Evolutionary conservation across 2,329 filamentous ascomycete species (phyloP).

Genomic region (Huntiella abstrusa): DNA sequence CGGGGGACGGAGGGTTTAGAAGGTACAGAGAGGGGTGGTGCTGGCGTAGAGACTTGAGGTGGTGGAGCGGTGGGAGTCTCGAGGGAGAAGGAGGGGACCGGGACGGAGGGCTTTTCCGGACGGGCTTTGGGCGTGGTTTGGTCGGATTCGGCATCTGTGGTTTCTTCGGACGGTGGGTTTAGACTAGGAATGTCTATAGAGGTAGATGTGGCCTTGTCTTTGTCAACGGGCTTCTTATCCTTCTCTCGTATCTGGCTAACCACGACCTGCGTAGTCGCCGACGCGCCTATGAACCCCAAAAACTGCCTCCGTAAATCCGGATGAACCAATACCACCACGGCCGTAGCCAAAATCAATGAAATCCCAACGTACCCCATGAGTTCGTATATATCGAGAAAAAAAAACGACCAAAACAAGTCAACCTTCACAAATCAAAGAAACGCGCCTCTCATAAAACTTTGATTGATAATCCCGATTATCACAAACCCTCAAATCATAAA

Average conservation of each 20-base stretch:
- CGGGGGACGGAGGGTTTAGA: constrained; percentile 1
- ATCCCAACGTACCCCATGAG: constrained; percentile 39
- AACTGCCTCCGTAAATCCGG: constrained; percentile 26
- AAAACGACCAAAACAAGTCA: not conserved
- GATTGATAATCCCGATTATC: too few relatives aligned
- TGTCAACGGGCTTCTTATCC: not conserved
- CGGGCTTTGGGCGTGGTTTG: constrained; percentile 35
- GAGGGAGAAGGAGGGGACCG: constrained; percentile 29
- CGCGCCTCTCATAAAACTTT: too few relatives aligned
- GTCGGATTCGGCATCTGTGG: constrained; percentile 23
- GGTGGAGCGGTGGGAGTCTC: not conserved
- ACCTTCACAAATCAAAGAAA: too few relatives aligned
- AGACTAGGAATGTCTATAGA: constrained; percentile 11
- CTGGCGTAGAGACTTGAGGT: constrained; percentile 1
- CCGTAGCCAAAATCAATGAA: constrained; percentile 41
- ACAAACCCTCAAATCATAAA: not conserved
- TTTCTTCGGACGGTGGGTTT: constrained; percentile 21
- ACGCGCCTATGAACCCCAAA: constrained; percentile 16
- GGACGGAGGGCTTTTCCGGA: constrained; percentile 14
- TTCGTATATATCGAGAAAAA: not conserved
- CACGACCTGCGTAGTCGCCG: not conserved
- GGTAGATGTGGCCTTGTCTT: not conserved
- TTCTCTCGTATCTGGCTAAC: not conserved
- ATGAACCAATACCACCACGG: constrained; percentile 37
- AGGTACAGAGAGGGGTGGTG: constrained; percentile 1